These are phyloP conservation scores for Starmera quercuum DNA, from an alignment of 805 yeast genomes.

Conservation along the genomic window DNA sequence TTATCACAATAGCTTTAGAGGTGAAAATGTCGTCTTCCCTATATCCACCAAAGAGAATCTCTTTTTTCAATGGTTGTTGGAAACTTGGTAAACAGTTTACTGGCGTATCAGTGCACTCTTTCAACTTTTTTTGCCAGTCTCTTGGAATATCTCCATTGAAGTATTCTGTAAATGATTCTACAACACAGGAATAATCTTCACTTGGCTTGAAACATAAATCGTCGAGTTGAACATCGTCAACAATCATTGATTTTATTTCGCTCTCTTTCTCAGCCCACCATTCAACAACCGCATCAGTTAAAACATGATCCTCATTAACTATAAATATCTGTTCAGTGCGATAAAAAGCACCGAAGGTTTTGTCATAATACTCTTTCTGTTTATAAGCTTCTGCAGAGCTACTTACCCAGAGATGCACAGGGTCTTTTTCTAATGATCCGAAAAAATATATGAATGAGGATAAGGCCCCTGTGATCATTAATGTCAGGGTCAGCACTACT, in stretches of 20 bases:
- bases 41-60: constrained; percentile 60
- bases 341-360: constrained; percentile 85
- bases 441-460: constrained; percentile 45
- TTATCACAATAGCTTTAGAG: constrained; percentile 69
- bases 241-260: constrained; percentile 33
- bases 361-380: constrained; percentile 66
- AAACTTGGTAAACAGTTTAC: constrained; percentile 86
- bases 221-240: constrained; percentile 32
- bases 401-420: constrained; percentile 87
- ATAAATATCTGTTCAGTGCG: constrained; percentile 80
- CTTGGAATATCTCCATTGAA: constrained; percentile 58
- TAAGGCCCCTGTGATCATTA: constrained; percentile 33
- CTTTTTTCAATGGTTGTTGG: constrained; percentile 80
- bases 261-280: constrained; percentile 90
- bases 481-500: constrained; percentile 35
- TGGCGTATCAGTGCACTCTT: constrained; percentile 67
- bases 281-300: constrained; percentile 58
- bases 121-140: constrained; percentile 49
- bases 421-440: constrained; percentile 63
- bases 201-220: constrained; percentile 82
- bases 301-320: constrained; percentile 59
- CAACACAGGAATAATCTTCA: constrained; percentile 64
- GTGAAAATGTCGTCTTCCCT: constrained; percentile 41
- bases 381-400: constrained; percentile 60
- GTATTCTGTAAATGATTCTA: constrained; percentile 86